Base-by-base conservation (phyloP, 2,329 filamentous ascomycete genomes). In the Trichoderma brevicompactum region DNA sequence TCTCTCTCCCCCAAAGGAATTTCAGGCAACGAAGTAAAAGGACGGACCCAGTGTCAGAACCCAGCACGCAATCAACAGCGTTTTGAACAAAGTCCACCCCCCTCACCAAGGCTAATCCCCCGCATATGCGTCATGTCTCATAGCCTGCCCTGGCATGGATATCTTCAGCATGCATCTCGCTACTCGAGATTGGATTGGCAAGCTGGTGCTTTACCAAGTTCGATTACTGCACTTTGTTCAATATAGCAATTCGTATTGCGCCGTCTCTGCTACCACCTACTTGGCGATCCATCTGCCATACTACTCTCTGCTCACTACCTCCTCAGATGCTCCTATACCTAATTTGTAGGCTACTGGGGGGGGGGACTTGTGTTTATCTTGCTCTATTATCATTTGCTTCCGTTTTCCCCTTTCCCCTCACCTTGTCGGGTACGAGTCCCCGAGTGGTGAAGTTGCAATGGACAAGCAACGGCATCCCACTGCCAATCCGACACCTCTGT, bases 141-240 rank as follows among this genome's bases (percentile, higher is more conserved):
- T 28, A 41, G 58, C 46, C 23, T 52, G 36, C 46, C 58, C 46
- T 61, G 36, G 46, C 46, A 61, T 41, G 48, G 58, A 34, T 17
- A 17, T 52, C 38, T 36, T 8, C 2, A 32, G 17, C 15, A 58
- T 6, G 12, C 58, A 43, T 44, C 38, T 40, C 28, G 38, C 43
- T 43, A 8, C 36, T 40, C 32, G 36, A 40, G 36, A 19, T n/a
- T 38, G 32, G 43, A 38, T 23, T 49, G 56, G 32, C 17, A 34
- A 13, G 17, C 23, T 13, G 10, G n/a, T 43, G 36, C n/a, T 61
- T 34, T 8, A 32, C 38, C 10, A 61, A 61, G n/a, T 2, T 44
- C n/a, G 46, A 61, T 23, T 19, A 50, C 36, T 34, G 36, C 58
- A 44, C 19, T 17, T 43, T 19, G 32, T 8, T 34, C 10, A 10